phyloP scores from a whole-genome alignment of 306 rosid genomes.

The Mimosa bimucronata region DNA sequence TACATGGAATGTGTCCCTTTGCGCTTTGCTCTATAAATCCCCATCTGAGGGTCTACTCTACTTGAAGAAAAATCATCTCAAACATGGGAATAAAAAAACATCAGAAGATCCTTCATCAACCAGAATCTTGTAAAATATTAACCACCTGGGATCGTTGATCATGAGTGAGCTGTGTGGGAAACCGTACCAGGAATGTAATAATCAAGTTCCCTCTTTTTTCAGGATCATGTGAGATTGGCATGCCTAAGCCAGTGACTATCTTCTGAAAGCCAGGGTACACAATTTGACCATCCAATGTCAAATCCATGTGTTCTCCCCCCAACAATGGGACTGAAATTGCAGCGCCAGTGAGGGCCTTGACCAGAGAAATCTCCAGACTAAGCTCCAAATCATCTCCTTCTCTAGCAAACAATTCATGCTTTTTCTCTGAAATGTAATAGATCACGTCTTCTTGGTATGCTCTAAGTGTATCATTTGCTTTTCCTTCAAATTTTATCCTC shows the following conservation, averaged over 20 bases:
- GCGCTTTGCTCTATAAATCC: neutral
- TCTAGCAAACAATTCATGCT: conserved; percentile 62
- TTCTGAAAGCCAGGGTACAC: conserved; percentile 63
- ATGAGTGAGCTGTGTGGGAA: conserved; percentile 62
- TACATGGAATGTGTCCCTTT: neutral
- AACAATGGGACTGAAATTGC: conserved; percentile 62
- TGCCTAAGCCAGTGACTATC: conserved; percentile 65
- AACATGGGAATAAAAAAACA: neutral
- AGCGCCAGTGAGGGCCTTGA: conserved; percentile 76
- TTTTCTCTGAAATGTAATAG: conserved; percentile 60
- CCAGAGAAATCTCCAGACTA: conserved; percentile 56
- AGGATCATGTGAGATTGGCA: conserved; percentile 55
- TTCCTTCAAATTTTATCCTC: conserved; percentile 77
- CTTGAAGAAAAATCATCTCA: neutral
- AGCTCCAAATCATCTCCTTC: conserved; percentile 81
- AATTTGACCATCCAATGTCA: conserved; percentile 52
- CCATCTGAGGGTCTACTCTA: neutral
- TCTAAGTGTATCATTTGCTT: conserved; percentile 61
- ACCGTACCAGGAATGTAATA: conserved; percentile 61
- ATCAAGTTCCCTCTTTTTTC: conserved; percentile 68
- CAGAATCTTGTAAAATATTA: conserved; percentile 52
- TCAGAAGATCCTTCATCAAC: neutral
- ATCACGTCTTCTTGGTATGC: conserved; percentile 55
- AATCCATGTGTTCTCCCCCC: conserved; percentile 59
- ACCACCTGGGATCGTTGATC: conserved; percentile 61